Conservation (phyloP, 1,284 basidiomycete species). For the Tilletia setariae region DNA sequence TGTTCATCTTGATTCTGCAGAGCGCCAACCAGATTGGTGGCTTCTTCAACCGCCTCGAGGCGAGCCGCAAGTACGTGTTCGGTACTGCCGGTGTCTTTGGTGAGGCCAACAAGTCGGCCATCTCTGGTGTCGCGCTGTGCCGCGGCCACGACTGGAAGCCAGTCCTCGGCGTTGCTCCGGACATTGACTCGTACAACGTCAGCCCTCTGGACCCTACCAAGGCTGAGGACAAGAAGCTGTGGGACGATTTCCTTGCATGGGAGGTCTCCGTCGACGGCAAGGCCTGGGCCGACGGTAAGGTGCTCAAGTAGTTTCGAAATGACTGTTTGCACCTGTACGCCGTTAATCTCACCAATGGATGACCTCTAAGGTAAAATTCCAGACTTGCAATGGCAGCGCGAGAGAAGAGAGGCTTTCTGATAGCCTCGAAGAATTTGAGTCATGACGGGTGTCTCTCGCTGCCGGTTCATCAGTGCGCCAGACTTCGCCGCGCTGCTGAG, state of each 20-base stretch:
- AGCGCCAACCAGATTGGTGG: conserved; percentile 81
- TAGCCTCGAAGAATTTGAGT: too few species aligned
- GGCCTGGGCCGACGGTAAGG: conserved; percentile 49
- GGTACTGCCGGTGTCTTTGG: conserved; percentile 89
- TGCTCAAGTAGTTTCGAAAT: conserved; percentile 53
- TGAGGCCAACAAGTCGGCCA: conserved; percentile 64
- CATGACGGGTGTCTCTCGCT: too few species aligned
- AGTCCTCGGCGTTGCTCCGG: conserved; percentile 65
- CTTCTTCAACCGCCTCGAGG: conserved; percentile 82
- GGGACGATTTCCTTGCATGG: conserved; percentile 54
- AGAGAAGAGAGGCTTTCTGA: too few species aligned
- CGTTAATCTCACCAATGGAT: too few species aligned
- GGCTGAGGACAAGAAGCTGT: conserved; percentile 54
- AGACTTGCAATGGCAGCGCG: too few species aligned
- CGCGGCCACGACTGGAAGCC: conserved; percentile 64
- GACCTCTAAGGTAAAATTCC: too few species aligned
- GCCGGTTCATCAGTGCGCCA: too few species aligned
- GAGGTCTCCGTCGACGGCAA: conserved; percentile 44
- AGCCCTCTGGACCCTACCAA: conserved; percentile 58
- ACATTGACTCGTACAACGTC: conserved; percentile 85
- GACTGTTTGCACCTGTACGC: too few species aligned
- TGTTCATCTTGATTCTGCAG: conserved; percentile 58
- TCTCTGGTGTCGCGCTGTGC: conserved; percentile 70
- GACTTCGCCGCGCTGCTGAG: too few species aligned
- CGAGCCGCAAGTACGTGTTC: conserved; percentile 65